Evolutionary conservation across 495 filamentous ascomycete genomes (phyloP).

Genomic region (Aspergillus cavernicola): DNA sequence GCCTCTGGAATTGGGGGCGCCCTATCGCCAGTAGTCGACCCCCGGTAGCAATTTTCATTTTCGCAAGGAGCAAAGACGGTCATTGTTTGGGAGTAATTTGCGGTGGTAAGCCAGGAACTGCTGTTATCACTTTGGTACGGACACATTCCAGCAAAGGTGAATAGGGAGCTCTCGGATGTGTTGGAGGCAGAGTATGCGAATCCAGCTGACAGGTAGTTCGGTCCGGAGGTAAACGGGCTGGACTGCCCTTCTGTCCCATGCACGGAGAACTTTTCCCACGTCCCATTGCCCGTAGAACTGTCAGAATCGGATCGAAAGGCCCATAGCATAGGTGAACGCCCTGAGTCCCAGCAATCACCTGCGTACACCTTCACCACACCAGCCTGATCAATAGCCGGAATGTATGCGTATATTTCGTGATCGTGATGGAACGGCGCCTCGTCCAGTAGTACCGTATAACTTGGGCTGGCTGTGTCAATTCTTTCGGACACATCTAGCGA

Average conservation of each 20-base stretch:
- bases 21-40: slow-evolving; percentile 40
- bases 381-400: slow-evolving; percentile 58
- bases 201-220: slow-evolving; percentile 63
- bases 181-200: slow-evolving; percentile 63
- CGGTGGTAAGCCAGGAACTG: slow-evolving; percentile 54
- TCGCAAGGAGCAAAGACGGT: slow-evolving; percentile 43
- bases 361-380: slow-evolving; percentile 67
- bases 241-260: slow-evolving; percentile 25
- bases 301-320: slow-evolving; percentile 42
- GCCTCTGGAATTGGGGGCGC: slow-evolving; percentile 75
- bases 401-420: slow-evolving; percentile 47
- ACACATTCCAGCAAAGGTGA: slow-evolving; percentile 88
- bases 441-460: slow-evolving; percentile 53
- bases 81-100: slow-evolving; percentile 77
- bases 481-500: slow-evolving; percentile 59
- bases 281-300: slow-evolving; percentile 47
- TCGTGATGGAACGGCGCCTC: slow-evolving; percentile 62
- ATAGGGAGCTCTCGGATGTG: slow-evolving; percentile 51
- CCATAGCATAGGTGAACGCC: slow-evolving; percentile 49
- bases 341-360: slow-evolving; percentile 57
- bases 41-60: slow-evolving; percentile 28
- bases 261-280: slow-evolving; percentile 45
- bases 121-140: slow-evolving; percentile 47
- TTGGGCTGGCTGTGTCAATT: slow-evolving; percentile 48
- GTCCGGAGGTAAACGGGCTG: slow-evolving; percentile 36